A percentile compares a stretch with the other conserved stretches of the same genome.
phyloP scores from a whole-genome alignment of 2,329 filamentous ascomycete genomes.

The Venturia oleaginea region DNA sequence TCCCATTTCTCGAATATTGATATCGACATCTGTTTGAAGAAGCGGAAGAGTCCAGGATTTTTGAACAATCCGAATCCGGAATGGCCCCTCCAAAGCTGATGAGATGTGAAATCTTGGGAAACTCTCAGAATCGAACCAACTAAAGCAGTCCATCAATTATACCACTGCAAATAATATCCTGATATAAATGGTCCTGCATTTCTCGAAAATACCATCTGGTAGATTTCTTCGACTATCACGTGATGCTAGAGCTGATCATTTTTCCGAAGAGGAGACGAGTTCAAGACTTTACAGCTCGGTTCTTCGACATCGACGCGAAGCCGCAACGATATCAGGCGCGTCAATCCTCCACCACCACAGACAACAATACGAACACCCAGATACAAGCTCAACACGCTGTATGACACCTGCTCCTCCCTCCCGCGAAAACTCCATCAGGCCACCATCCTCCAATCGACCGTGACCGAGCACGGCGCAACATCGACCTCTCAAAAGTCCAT shows the following conservation, averaged over 20 bases:
- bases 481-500: not conserved
- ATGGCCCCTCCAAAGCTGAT: not conserved
- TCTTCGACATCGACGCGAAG: slow-evolving; percentile 1
- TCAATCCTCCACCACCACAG: slow-evolving; percentile 5
- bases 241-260: not conserved
- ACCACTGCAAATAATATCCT: too few relatives aligned
- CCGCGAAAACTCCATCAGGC: not conserved
- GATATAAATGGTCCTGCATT: too few relatives aligned
- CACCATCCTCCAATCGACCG: not conserved
- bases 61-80: not conserved
- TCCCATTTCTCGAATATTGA: not conserved
- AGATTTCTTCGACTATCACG: not conserved
- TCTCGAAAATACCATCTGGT: not conserved
- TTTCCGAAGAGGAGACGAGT: not conserved
- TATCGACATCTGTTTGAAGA: not conserved
- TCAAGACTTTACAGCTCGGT: not conserved
- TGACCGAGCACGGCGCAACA: not conserved
- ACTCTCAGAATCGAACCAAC: not conserved
- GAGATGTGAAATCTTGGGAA: not conserved
- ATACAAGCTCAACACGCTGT: not conserved
- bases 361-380: not conserved
- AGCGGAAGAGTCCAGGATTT: not conserved
- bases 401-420: not conserved
- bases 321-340: slow-evolving; percentile 4
- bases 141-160: too few relatives aligned